Evolutionary conservation across 1,139 yeast genomes (phyloP).

Genomic region (Keqinozyma sinolaborantium): DNA sequence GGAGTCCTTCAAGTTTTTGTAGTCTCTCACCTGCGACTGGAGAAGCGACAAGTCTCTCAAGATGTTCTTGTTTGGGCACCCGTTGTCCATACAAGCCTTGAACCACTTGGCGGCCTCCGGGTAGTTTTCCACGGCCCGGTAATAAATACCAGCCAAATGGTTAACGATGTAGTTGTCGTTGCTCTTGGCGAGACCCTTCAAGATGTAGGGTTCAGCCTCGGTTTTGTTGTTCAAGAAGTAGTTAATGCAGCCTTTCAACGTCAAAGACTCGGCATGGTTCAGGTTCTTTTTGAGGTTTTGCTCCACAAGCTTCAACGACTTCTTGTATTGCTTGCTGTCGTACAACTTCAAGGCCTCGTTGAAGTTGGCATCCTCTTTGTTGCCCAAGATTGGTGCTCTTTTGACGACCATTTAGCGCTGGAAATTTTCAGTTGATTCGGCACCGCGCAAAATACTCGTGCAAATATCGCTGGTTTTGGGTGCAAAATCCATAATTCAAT

Average conservation of each 20-base stretch:
- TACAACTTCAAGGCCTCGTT: constrained; percentile 79
- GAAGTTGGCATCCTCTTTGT: constrained; percentile 67
- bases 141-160: constrained; percentile 85
- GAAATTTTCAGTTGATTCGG: neutral
- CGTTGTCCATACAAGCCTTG: constrained; percentile 72
- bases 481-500: too few relatives aligned
- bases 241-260: constrained; percentile 77
- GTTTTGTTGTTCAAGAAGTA: constrained; percentile 48
- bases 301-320: constrained; percentile 76
- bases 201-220: constrained; percentile 64
- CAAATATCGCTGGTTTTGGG: too few relatives aligned
- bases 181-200: constrained; percentile 59
- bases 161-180: constrained; percentile 64
- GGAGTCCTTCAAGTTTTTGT: constrained; percentile 54
- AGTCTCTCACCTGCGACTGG: constrained; percentile 80
- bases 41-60: constrained; percentile 78
- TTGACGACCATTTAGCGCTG: constrained; percentile 17
- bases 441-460: neutral
- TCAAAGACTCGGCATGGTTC: constrained; percentile 74
- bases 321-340: constrained; percentile 84
- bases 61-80: constrained; percentile 75
- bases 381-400: constrained; percentile 35
- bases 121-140: constrained; percentile 67
- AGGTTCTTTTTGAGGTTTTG: constrained; percentile 72
- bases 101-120: constrained; percentile 79